Conservation (phyloP, 106 monocot species). For the Acanthochlamys bracteata region DNA sequence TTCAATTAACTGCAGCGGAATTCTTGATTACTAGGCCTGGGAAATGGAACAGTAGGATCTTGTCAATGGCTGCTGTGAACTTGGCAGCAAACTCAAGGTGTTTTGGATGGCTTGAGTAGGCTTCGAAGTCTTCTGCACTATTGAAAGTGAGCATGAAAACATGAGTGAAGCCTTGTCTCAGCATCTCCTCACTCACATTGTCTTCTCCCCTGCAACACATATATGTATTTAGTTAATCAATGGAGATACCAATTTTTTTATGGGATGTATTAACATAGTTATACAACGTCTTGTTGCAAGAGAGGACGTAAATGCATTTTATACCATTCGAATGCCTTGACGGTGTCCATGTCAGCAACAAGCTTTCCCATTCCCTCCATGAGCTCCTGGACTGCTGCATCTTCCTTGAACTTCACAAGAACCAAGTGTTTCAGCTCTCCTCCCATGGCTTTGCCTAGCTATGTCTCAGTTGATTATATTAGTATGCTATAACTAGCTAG, state of each 20-base stretch:
- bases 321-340: slow-evolving; percentile 61
- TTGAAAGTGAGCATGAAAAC: slow-evolving; percentile 37
- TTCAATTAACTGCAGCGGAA: slow-evolving; percentile 2
- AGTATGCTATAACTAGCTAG: too few relatives aligned
- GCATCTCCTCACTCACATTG: slow-evolving; percentile 29
- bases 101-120: slow-evolving; percentile 29
- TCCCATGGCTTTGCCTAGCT: slow-evolving; percentile 9
- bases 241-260: too few relatives aligned
- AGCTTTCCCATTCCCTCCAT: slow-evolving; percentile 40
- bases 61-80: slow-evolving; percentile 44
- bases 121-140: slow-evolving; percentile 32
- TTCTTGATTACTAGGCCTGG: slow-evolving; percentile 24
- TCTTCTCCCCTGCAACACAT: slow-evolving; percentile 34
- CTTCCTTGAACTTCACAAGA: slow-evolving; percentile 63
- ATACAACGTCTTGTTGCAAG: too few relatives aligned
- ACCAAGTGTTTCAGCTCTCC: slow-evolving; percentile 47
- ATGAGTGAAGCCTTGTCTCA: slow-evolving; percentile 55
- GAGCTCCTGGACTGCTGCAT: slow-evolving; percentile 31
- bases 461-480: too few relatives aligned
- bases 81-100: slow-evolving; percentile 27
- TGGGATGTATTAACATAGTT: too few relatives aligned
- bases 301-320: too few relatives aligned
- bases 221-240: too few relatives aligned
- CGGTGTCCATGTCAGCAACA: slow-evolving; percentile 29
- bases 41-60: slow-evolving; percentile 34